phyloP scores from a whole-genome alignment of 148 eudicot genomes.

The Cornus controversa region DNA sequence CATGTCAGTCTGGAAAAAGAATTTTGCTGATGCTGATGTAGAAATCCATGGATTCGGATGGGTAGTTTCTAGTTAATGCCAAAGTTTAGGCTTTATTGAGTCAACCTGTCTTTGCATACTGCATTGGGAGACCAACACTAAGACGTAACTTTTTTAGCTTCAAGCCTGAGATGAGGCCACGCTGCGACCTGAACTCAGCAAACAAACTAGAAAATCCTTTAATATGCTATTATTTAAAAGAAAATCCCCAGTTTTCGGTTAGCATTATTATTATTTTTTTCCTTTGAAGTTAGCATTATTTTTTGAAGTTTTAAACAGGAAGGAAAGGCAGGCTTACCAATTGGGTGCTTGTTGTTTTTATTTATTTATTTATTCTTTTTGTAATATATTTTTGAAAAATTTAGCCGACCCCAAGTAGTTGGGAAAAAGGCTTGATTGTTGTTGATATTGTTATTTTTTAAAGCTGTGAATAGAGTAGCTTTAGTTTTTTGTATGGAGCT shows the following conservation, averaged over 20 bases:
- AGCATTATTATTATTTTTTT: too few species aligned
- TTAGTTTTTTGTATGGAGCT: background rate
- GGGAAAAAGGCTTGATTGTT: too few species aligned
- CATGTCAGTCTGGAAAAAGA: background rate
- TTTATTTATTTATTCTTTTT: too few species aligned
- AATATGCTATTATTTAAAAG: background rate
- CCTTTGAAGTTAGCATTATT: too few species aligned
- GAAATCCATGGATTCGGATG: background rate
- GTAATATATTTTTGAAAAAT: background rate
- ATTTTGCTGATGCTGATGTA: conserved; percentile 3
- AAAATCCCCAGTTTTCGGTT: too few species aligned
- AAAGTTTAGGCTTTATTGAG: background rate
- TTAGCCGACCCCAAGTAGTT: too few species aligned
- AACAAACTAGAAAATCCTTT: background rate
- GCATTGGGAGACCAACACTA: background rate
- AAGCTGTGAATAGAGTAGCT: background rate
- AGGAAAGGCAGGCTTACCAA: too few species aligned
- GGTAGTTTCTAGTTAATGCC: background rate
- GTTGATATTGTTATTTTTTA: too few species aligned
- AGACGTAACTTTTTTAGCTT: background rate
- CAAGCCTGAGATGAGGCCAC: background rate
- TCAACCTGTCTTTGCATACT: background rate
- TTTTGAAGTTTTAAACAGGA: too few species aligned
- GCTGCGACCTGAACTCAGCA: background rate
- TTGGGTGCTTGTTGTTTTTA: too few species aligned